Conservation (phyloP, 2,329 filamentous ascomycete genomes). For the Monosporascus sp. region DNA sequence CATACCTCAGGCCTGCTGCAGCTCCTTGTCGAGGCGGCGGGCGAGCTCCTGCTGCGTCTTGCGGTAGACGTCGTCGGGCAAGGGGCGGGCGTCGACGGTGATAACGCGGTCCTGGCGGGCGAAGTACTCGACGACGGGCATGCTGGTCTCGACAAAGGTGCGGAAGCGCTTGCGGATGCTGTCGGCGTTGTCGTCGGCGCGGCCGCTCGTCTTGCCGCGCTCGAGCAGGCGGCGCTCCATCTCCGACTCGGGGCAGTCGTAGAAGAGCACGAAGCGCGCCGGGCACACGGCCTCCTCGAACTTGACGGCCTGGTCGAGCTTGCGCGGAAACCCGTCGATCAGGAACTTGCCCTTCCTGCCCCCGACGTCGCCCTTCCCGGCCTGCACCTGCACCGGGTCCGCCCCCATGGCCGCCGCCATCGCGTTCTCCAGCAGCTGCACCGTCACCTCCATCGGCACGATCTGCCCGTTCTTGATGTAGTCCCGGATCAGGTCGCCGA, state of each 20-base stretch:
- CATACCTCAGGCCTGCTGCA: constrained; percentile 11
- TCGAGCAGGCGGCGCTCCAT: constrained; percentile 82
- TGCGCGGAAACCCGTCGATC: constrained; percentile 82
- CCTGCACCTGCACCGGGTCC: constrained; percentile 6
- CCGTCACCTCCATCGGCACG: constrained; percentile 98
- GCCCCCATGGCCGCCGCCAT: constrained; percentile 67
- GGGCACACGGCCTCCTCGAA: constrained; percentile 88
- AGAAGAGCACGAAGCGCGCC: constrained; percentile 83
- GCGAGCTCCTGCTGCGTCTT: constrained; percentile 46
- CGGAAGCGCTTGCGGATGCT: constrained; percentile 95
- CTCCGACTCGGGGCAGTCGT: constrained; percentile 83
- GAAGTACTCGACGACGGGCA: constrained; percentile 91
- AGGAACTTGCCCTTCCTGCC: constrained; percentile 64
- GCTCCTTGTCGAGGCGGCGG: constrained; percentile 40
- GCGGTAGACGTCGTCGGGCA: constrained; percentile 56
- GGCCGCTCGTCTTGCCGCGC: constrained; percentile 86
- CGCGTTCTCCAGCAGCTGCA: constrained; percentile 87
- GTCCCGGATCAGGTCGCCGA: constrained; percentile 85
- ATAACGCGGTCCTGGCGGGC: constrained; percentile 72
- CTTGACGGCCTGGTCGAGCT: constrained; percentile 92
- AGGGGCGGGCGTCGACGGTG: constrained; percentile 66
- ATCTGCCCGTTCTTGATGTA: constrained; percentile 94
- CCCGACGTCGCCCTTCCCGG: constrained; percentile 19
- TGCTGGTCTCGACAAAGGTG: constrained; percentile 90
- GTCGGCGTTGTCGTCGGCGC: constrained; percentile 90